These are phyloP conservation scores for Cylindrotheca closterium DNA, from an alignment of 108 stramenopile species.

Conservation along the genomic window DNA sequence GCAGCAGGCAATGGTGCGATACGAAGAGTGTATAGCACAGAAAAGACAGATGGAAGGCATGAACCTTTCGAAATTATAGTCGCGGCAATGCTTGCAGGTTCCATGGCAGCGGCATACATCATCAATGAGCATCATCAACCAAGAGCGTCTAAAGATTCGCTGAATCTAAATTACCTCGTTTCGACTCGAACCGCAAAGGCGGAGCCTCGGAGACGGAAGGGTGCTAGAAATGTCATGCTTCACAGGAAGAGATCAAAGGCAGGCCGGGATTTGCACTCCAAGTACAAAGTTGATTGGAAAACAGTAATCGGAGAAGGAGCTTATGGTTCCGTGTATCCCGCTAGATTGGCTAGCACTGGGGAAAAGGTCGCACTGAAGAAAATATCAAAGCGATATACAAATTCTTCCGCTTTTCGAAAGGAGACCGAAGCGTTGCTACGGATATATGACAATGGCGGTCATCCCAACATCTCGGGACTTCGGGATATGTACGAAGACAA, in stretches of 20 bases:
- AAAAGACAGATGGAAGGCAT: too few relatives aligned
- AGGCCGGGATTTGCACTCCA: slow-evolving; percentile 44
- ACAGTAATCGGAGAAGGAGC: slow-evolving; percentile 81
- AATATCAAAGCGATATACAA: slow-evolving; percentile 79
- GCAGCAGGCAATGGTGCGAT: too few relatives aligned
- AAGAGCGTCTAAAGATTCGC: too few relatives aligned
- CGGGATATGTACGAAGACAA: slow-evolving; percentile 40
- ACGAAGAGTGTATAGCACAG: too few relatives aligned
- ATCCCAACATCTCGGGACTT: slow-evolving; percentile 65
- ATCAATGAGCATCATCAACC: too few relatives aligned
- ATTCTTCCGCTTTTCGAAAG: slow-evolving; percentile 57
- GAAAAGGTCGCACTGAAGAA: slow-evolving; percentile 84
- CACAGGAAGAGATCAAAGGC: slow-evolving; percentile 37
- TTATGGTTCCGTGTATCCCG: slow-evolving; percentile 78
- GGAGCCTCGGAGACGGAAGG: too few relatives aligned
- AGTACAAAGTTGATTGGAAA: slow-evolving; percentile 80
- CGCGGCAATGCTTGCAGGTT: too few relatives aligned
- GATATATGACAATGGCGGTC: slow-evolving; percentile 72
- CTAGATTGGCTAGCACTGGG: slow-evolving; percentile 53
- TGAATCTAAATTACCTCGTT: too few relatives aligned
- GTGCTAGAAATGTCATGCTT: slow-evolving; percentile 50
- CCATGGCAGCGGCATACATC: too few relatives aligned
- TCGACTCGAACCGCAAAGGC: too few relatives aligned
- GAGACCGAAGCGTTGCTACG: slow-evolving; percentile 80
- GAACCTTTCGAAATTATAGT: too few relatives aligned